Conservation (phyloP, 192 early-diverging fungal genomes). For the Lunasporangiospora selenospora region DNA sequence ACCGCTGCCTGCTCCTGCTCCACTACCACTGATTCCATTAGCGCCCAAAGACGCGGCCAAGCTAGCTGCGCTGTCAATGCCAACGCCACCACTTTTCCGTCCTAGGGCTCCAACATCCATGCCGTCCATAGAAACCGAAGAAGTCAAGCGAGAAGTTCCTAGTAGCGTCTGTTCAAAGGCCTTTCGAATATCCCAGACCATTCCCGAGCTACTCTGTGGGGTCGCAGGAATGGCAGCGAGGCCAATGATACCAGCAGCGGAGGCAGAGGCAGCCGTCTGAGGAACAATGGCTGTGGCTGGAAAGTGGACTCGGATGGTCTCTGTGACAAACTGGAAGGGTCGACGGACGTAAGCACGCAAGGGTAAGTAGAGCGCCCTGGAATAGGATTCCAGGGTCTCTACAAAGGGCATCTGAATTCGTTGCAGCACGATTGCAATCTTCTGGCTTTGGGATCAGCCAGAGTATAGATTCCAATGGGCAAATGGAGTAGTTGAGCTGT, state of each 20-base stretch:
- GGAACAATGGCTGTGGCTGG: no score
- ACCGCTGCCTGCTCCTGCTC: no score
- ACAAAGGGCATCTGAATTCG: slow-evolving; percentile 51
- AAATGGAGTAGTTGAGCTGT: background rate
- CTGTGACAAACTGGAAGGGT: slow-evolving; percentile 38
- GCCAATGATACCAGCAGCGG: no score
- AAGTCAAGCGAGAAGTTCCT: background rate
- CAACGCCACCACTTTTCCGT: background rate
- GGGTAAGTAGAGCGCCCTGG: slow-evolving; percentile 49
- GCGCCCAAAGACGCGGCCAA: no score
- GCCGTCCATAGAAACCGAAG: background rate
- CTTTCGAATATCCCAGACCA: slow-evolving; percentile 26
- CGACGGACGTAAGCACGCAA: slow-evolving; percentile 40
- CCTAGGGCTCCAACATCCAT: no score
- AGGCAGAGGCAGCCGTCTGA: no score
- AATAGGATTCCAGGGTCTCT: slow-evolving; percentile 50
- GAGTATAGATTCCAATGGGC: no score
- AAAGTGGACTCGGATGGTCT: slow-evolving; percentile 41
- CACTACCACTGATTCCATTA: no score
- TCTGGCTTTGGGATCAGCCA: background rate
- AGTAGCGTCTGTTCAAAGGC: slow-evolving; percentile 30
- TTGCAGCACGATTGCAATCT: slow-evolving; percentile 34
- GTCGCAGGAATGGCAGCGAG: no score
- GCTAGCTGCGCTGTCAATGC: background rate
- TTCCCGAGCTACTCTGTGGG: no score